Evolutionary conservation across 805 yeast species (phyloP), one percentile per base, ranked within the genome.

Genomic region (Lachancea dasiensis): DNA sequence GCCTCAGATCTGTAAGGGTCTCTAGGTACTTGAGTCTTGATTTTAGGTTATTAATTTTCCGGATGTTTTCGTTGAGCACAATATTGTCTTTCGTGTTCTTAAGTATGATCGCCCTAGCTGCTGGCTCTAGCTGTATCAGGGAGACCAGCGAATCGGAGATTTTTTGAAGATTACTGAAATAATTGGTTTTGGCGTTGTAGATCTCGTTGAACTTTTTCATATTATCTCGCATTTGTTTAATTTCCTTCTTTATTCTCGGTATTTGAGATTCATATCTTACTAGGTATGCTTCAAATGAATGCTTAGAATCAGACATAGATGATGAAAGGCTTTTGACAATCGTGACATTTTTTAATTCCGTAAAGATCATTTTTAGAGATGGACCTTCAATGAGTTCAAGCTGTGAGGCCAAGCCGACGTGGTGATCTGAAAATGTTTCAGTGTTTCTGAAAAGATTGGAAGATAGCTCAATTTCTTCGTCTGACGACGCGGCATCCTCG

Each of bases 141-240:
- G 75, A 70, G 6, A 72, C 71, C 24, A 90, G 89, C 28, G 79
- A 78, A 60, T 92, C 97, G 0, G 97, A 86, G 17, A 89, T 71
- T 36, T 71, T 80, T 58, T 92, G 98, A 21, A 92, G 69, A 44
- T 86, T 89, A 49, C 79, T 77, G 63, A 80, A 92, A 58, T 89
- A 92, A 29, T 73, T 82, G 26, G 90, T 72, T 36, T 90, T 76
- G n/a, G 79, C 65, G 59, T 90, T 92, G 62, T 79, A 90, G 1
- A 84, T 70, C 22, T 72, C 71, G 45, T 86, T 77, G 43, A 79
- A 64, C 29, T 66, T 64, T 15, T 72, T 70, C 27, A 73, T 67
- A 10, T 72, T 50, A 42, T 73, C 81, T 33, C 56, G 53, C 6
- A 56, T 33, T 3, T 15, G 29, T 27, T 54, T 59, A 27, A 45